These are phyloP conservation scores for Neospermospora avenae DNA, from an alignment of 2,329 filamentous ascomycete species.

Conservation along the genomic window DNA sequence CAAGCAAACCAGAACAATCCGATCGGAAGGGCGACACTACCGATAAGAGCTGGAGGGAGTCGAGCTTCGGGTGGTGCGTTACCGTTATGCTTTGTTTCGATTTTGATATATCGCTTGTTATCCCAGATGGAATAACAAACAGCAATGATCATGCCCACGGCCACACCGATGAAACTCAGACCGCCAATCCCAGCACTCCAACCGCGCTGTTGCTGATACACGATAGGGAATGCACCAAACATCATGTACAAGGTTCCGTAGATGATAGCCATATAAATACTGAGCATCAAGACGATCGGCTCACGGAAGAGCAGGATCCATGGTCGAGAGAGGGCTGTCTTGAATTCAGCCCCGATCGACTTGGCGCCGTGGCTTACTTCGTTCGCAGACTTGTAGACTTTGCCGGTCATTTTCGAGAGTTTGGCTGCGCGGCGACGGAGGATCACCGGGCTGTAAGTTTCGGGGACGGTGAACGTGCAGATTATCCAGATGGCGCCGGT, in stretches of 20 bases:
- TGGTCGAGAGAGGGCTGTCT: constrained; percentile 57
- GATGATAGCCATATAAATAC: constrained; percentile 49
- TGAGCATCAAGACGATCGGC: constrained; percentile 63
- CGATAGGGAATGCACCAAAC: constrained; percentile 61
- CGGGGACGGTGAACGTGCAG: constrained; percentile 50
- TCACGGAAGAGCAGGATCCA: constrained; percentile 68
- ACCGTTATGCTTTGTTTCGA: constrained; percentile 38
- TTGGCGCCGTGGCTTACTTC: constrained; percentile 44
- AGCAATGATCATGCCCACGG: constrained; percentile 61
- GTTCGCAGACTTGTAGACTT: constrained; percentile 52
- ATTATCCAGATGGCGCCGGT: constrained; percentile 58
- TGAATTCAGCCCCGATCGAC: constrained; percentile 45
- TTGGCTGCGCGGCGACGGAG: constrained; percentile 49
- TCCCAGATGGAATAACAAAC: constrained; percentile 53
- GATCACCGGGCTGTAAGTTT: constrained; percentile 59
- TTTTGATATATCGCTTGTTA: constrained; percentile 51
- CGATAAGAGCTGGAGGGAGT: constrained; percentile 59
- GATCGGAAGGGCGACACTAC: constrained; percentile 58
- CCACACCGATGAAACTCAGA: constrained; percentile 66
- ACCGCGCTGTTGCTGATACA: constrained; percentile 58
- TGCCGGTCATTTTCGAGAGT: constrained; percentile 50
- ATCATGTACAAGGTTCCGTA: constrained; percentile 55
- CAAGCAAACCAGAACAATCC: constrained; percentile 68
- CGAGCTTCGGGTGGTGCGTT: constrained; percentile 64
- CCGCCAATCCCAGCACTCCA: constrained; percentile 59